Conservation (phyloP, 2,329 filamentous ascomycete species). For the Microsporum canis region DNA sequence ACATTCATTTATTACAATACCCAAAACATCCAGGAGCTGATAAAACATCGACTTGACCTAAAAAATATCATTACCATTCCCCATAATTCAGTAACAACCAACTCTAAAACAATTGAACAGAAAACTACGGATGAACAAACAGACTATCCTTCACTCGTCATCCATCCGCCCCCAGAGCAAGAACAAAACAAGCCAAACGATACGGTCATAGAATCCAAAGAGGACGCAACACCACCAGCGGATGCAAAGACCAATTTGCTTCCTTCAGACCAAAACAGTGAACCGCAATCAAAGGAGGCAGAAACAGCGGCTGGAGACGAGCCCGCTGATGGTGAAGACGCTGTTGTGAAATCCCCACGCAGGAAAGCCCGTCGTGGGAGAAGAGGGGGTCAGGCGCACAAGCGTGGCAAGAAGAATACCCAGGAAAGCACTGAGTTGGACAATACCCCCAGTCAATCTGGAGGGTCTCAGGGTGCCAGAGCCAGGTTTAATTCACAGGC, state of each 20-base stretch:
- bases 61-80: constrained; percentile 33
- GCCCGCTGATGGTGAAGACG: constrained; percentile 24
- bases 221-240: not conserved
- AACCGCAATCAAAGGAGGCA: constrained; percentile 30
- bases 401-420: constrained; percentile 42
- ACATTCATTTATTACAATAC: constrained; percentile 36
- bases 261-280: constrained; percentile 14
- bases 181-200: not conserved
- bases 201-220: not conserved
- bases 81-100: constrained; percentile 5
- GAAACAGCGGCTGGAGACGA: constrained; percentile 27
- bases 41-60: constrained; percentile 36
- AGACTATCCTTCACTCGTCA: not conserved
- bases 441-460: constrained; percentile 41
- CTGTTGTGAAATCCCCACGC: constrained; percentile 35
- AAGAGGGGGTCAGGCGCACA: constrained; percentile 59
- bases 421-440: constrained; percentile 44
- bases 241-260: not conserved
- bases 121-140: not conserved
- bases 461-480: constrained; percentile 40
- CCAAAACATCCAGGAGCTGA: constrained; percentile 30
- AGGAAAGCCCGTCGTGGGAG: constrained; percentile 59
- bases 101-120: constrained; percentile 1
- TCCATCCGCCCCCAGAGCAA: not conserved
- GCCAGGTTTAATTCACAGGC: constrained; percentile 45